Evolutionary conservation across 306 rosid genomes (phyloP).

Genomic region (Malus sieversii): DNA sequence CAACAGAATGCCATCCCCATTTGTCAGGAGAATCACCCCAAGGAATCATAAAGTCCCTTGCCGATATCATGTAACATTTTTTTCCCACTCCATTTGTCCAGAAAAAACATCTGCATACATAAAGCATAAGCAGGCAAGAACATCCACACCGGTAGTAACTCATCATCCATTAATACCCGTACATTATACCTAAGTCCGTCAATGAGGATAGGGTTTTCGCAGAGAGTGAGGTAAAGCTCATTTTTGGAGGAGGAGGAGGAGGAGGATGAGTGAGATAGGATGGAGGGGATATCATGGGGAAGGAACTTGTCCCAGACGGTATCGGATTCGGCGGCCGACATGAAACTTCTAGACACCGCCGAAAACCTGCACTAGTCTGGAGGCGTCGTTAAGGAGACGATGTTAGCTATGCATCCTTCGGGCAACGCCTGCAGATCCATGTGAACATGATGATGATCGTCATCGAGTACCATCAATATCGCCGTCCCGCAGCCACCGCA

Average conservation of each 20-base stretch:
- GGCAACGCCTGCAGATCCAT: constrained; percentile 35
- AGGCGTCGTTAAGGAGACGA: constrained; percentile 54
- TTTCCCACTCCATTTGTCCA: constrained; percentile 49
- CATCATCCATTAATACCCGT: no score
- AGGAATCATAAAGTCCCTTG: constrained; percentile 35
- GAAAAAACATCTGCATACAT: constrained; percentile 36
- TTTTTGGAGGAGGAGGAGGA: no score
- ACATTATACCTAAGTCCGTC: no score
- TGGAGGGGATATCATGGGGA: constrained; percentile 25
- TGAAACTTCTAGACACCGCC: constrained; percentile 32
- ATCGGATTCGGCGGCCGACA: constrained; percentile 62
- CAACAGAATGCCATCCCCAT: constrained; percentile 46
- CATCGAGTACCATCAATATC: no score
- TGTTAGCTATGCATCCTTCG: constrained; percentile 55
- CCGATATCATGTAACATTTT: constrained; percentile 72
- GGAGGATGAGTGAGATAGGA: neutral
- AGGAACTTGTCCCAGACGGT: constrained; percentile 63
- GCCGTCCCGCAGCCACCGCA: neutral
- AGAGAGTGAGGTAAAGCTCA: no score
- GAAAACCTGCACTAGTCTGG: constrained; percentile 44
- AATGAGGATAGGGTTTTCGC: no score
- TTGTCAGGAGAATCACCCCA: constrained; percentile 47
- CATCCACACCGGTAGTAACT: no score
- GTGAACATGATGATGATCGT: neutral
- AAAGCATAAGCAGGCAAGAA: neutral